These are phyloP conservation scores for Globisporangium sylvaticum DNA, from an alignment of 352 stramenopile genomes.

Conservation along the genomic window DNA sequence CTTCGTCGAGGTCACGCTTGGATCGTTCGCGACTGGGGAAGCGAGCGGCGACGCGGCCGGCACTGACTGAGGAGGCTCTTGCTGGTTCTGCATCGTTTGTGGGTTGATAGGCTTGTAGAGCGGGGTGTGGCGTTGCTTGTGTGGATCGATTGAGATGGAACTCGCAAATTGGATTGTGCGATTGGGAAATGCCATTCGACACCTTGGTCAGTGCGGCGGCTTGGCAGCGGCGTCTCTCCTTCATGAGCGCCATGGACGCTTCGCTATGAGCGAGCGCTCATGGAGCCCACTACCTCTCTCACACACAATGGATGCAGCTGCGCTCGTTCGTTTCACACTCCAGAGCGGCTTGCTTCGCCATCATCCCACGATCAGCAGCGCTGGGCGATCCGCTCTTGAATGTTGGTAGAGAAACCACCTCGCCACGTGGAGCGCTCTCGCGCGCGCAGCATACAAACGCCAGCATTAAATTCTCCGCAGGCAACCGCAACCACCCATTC, in stretches of 20 bases:
- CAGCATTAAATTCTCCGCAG: background rate
- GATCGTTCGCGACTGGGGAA: background rate
- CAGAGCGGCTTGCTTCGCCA: background rate
- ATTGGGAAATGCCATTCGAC: background rate
- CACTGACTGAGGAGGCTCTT: background rate
- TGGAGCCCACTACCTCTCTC: background rate
- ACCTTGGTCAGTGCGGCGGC: background rate
- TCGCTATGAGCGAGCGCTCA: background rate
- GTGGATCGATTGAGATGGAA: background rate
- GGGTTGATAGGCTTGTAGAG: background rate
- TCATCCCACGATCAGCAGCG: background rate
- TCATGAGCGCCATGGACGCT: background rate
- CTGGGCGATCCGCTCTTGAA: background rate
- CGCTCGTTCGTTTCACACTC: background rate
- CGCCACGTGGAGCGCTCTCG: constrained; percentile 8
- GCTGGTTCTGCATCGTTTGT: constrained; percentile 1
- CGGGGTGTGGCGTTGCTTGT: background rate
- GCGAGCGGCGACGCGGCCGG: background rate
- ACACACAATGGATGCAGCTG: background rate
- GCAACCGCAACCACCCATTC: constrained; percentile 4
- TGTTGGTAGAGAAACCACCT: background rate
- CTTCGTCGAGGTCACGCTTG: background rate
- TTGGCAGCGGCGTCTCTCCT: background rate
- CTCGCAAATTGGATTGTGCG: constrained; percentile 9
- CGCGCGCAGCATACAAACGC: constrained; percentile 8